phyloP scores from a whole-genome alignment of 768 basidiomycete genomes.

The Suillus decipiens region DNA sequence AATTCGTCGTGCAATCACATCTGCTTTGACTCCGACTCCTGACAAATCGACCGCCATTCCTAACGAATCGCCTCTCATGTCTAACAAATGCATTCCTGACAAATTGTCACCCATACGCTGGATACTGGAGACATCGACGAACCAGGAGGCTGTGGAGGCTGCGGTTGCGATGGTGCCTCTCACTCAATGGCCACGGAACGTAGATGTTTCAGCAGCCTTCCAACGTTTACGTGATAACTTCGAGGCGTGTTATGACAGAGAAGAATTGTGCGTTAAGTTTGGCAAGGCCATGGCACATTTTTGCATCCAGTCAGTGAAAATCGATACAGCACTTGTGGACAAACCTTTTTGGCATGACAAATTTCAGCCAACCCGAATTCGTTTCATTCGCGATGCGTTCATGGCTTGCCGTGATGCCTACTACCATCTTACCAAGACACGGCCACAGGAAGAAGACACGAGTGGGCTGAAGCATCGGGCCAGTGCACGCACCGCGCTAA shows the following conservation, averaged over 20 bases:
- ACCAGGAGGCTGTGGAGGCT: neutral
- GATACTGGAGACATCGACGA: slow-evolving; percentile 21
- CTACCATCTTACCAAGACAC: neutral
- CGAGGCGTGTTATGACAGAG: neutral
- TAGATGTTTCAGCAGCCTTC: neutral
- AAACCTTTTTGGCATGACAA: neutral
- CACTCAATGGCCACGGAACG: neutral
- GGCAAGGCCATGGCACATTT: neutral
- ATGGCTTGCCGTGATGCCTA: neutral
- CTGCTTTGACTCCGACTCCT: too few relatives aligned
- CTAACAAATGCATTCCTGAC: too few relatives aligned
- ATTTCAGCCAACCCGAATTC: neutral
- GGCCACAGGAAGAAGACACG: too few relatives aligned
- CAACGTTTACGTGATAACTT: neutral
- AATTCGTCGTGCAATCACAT: too few relatives aligned
- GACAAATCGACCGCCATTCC: too few relatives aligned
- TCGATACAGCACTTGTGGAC: neutral
- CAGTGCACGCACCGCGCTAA: neutral
- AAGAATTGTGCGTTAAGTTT: neutral
- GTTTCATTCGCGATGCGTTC: neutral
- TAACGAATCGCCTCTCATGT: too few relatives aligned
- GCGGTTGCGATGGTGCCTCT: neutral
- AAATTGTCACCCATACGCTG: slow-evolving; percentile 13
- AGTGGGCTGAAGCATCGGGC: neutral
- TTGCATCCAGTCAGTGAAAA: neutral